Base-by-base conservation (phyloP, 2,329 filamentous ascomycete genomes). In the Fusarium pilosicola region DNA sequence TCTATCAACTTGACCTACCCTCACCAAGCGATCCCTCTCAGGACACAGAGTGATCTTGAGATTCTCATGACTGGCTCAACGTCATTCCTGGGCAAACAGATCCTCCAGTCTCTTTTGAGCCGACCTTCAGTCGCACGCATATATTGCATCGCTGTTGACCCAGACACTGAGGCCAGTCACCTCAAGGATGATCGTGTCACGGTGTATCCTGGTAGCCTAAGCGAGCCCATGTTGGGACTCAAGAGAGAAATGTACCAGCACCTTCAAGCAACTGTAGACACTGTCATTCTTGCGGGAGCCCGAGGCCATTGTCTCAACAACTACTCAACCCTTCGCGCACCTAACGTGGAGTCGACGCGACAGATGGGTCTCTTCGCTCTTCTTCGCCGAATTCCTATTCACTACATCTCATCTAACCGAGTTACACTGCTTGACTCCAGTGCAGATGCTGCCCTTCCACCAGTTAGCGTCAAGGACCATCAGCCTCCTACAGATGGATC, bases 261-360 rank as follows among this genome's bases (percentile, higher is more conserved):
- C 3, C 51, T 62, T 8, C 51, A 62, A 46, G 26, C 22, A 7
- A 39, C 8, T n/a, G 24, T 46, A 3, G 41, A 62, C 13, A 20
- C 5, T 24, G 18, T 62, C 7, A 57, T 57, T 11, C 59, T 62
- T 2, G 51, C 32, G 1, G 59, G 59, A 14, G 22, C 59, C 3
- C 38, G 46, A 4, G 59, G 59, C 1, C 51, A 62, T 24, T 62
- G 59, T 11, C 24, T 62, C 13, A 62, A 57, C 32, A 62, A 45
- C 17, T 62, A 62, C 6, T 57, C 51, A 5, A 62, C 41, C 4
- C 59, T 62, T 9, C 51, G 41, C 0, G 22, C 24, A 22, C 32
- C 59, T 1, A 62, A 46, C 10, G 51, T 62, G 8, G 12, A 45
- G 6, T 46, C 51, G 6, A 62, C 51, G 20, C 39, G 26, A 20